Evolutionary conservation across 148 eudicot genomes (phyloP), one percentile per base, ranked within the genome.

Genomic region (Chenopodium suecicum): DNA sequence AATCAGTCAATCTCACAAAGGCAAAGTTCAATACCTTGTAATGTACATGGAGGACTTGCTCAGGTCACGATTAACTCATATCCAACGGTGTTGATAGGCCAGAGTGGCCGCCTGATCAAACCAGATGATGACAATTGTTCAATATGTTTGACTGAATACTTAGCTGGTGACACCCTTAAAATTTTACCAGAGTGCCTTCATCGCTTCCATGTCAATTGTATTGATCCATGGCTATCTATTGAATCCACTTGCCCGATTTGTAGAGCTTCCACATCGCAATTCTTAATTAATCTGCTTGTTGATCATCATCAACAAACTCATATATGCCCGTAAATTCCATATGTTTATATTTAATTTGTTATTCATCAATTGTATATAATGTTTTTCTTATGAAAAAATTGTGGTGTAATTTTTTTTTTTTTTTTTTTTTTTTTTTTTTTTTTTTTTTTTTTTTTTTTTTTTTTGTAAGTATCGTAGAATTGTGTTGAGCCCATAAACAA

Each of bases 231-330:
- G 93, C 90, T 90, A 64, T 81, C 64, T 1, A 14, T 84, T 19
- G 89, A 86, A 11, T 80, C 80, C 4, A 52, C 89, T 3, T 92
- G 95, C 74, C 95, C 95, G 0, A 82, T 92, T 75, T 92, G 93
- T 27, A 64, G 85, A 44, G 65, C 77, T n/a, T 17, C 56, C 0
- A 78, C 78, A 1, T 73, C 77, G 31, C 16, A 41, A 23, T 65
- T 19, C 16, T 58, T 37, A 44, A 70, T 37, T 37, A 37, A 37
- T 25, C 48, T 7, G 17, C 62, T 56, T 13, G 62, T 17, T 3
- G 19, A 56, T 17, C 20, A 13, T 37, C 44, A 37, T 37, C 44
- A 23, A 23, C 23, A 23, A 23, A 23, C 23, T 23, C 23, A 23
- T 23, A 23, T 23, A 23, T 23, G 23, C 23, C 23, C 23, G 23